phyloP scores from a whole-genome alignment of 768 basidiomycete species.

The Kwoniella sp. region DNA sequence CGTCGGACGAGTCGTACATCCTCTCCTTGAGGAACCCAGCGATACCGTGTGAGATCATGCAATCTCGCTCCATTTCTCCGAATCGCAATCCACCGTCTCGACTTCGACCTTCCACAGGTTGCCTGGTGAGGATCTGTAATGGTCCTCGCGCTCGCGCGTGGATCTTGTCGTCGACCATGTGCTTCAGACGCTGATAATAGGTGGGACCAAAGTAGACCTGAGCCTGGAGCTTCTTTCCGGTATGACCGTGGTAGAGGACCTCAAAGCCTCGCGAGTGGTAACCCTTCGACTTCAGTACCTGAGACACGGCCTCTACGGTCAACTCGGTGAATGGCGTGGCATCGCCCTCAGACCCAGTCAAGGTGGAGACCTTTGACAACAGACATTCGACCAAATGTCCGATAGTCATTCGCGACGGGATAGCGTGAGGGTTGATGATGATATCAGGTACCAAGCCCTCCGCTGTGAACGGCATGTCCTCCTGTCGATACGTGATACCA shows the following conservation, averaged over 20 bases:
- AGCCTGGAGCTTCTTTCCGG: constrained; percentile 94
- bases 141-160: constrained; percentile 96
- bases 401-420: constrained; percentile 99
- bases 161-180: constrained; percentile 99
- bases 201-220: constrained; percentile 98
- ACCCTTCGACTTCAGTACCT: constrained; percentile 75
- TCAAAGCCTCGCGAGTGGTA: constrained; percentile 97
- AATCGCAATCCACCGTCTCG: constrained; percentile 98
- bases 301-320: constrained; percentile 97
- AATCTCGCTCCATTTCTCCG: constrained; percentile 99
- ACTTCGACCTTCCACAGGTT: constrained; percentile 97
- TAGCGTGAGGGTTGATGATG: constrained; percentile 98
- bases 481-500: constrained; percentile 98
- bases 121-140: constrained; percentile 92
- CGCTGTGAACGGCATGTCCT: constrained; percentile 98
- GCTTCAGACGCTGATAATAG: constrained; percentile 97
- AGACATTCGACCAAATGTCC: constrained; percentile 99
- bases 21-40: constrained; percentile 97
- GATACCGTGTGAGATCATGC: constrained; percentile 99
- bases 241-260: constrained; percentile 98
- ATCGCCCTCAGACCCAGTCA: constrained; percentile 95
- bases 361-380: constrained; percentile 89
- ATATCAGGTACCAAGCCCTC: constrained; percentile 96
- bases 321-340: constrained; percentile 98
- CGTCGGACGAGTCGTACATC: constrained; percentile 55